phyloP scores from a whole-genome alignment of 148 eudicot species.

The Suaeda aralocaspica region DNA sequence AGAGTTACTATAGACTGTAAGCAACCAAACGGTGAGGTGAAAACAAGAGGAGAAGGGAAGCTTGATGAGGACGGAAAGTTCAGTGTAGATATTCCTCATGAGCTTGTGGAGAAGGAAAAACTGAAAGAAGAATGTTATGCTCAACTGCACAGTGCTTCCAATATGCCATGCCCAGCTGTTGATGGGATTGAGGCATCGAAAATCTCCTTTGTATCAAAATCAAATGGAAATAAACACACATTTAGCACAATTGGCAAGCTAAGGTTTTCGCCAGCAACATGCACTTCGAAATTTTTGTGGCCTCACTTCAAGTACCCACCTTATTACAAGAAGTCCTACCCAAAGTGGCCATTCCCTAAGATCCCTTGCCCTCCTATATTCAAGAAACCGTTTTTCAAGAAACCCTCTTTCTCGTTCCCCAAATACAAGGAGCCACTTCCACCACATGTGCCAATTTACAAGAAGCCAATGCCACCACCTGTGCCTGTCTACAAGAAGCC shows the following conservation, averaged over 20 bases:
- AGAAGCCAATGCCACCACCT: slow-evolving; percentile 12
- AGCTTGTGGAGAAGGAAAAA: slow-evolving; percentile 17
- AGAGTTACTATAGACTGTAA: slow-evolving; percentile 44
- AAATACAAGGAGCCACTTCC: slow-evolving; percentile 19
- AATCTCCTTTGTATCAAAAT: slow-evolving; percentile 23
- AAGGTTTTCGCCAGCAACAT: slow-evolving; percentile 33
- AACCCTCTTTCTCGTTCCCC: slow-evolving; percentile 20
- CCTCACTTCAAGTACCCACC: slow-evolving; percentile 34
- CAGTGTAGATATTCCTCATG: slow-evolving; percentile 26
- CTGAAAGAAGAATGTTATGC: slow-evolving; percentile 42
- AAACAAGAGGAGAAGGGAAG: slow-evolving; percentile 36
- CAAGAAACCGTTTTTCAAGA: slow-evolving; percentile 21
- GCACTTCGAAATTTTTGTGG: slow-evolving; percentile 43
- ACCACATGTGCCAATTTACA: slow-evolving; percentile 18
- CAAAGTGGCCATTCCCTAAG: slow-evolving; percentile 16
- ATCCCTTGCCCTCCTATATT: slow-evolving; percentile 29
- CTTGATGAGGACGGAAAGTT: slow-evolving; percentile 39
- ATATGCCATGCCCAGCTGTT: slow-evolving; percentile 30
- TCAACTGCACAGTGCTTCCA: slow-evolving; percentile 41
- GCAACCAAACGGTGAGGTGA: slow-evolving; percentile 28
- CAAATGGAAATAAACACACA: slow-evolving; percentile 29
- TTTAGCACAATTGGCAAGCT: slow-evolving; percentile 30
- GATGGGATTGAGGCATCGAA: slow-evolving; percentile 32
- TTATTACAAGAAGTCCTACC: slow-evolving; percentile 14
- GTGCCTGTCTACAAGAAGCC: slow-evolving; percentile 18